Base-by-base conservation (phyloP, 2,329 filamentous ascomycete genomes). In the Stemphylium lycopersici region DNA sequence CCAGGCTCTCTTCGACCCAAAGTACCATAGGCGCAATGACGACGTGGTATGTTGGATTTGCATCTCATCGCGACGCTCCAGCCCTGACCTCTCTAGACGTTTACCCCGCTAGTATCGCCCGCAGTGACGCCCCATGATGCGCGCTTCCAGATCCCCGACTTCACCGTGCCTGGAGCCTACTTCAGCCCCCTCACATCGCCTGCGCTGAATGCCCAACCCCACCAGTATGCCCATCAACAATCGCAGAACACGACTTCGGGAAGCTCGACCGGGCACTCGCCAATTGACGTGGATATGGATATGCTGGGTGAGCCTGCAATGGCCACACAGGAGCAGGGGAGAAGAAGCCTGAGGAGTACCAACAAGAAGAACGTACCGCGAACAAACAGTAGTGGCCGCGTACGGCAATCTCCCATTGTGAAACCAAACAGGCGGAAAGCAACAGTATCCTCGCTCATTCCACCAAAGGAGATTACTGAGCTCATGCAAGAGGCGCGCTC, bases 141-240 rank as follows among this genome's bases (percentile, higher is more conserved):
- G 37, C 86, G 88, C 60, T 91, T 90, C 71, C 63, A 74, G 48
- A 66, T 80, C 33, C 79, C 80, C 11, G 82, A 85, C 49, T 90
- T 75, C 56, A 82, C 84, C 5, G 81, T 90, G 3, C 87, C 88
- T 0, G 84, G 84, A 32, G 84, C 89, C 31, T 93, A 92, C 76
- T 93, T 95, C 72, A 95, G 90, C 69, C 90, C 90, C 8, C 80
- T 95, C 43, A 92, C 89, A 4, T 95, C 90, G 13, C 90, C 90
- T 1, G 90, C 90, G 3, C 79, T 95, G 15, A 88, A 90, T 72
- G 89, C 90, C 1, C 89, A 92, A 71, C 84, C 76, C 31, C 77
- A 69, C 40, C 66, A 73, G 59, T 60, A 71, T 56, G 62, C 58
- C 3, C 65, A 68, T 5, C 47, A 63, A 16, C 69, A 68, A 44